Evolutionary conservation across 768 basidiomycete species (phyloP), one percentile per base, ranked within the genome.

Genomic region (Kwoniella dendrophila): DNA sequence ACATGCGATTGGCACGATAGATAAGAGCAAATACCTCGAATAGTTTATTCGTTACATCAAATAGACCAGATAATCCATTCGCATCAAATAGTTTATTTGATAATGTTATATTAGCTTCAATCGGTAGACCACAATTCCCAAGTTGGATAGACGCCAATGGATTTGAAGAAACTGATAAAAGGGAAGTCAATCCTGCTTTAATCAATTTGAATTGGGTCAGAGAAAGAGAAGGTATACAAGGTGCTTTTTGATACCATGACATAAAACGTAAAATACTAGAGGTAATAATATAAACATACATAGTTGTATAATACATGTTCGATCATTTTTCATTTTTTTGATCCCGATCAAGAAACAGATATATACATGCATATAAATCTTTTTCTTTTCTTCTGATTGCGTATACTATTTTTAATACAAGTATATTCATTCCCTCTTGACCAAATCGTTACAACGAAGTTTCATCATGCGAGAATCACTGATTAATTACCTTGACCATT

Each of bases 21-120:
- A 92, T 95, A 68, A 86, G 93, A 61, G 90, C 88, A 67, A 87
- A 89, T 78, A 90, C 90, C 18, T 89, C 91, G 76, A 87, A 86
- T 67, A 82, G 83, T 29, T 80, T 92, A 48, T 81, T 85, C 29
- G 83, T 86, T 24, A 87, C 85, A 2, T 81, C 85, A 1, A 52
- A 66, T 44, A 62, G 71, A 38, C 90, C 29, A 83, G 63, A 88
- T 1, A 97, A 95, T 73, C 91, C 92, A 22, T 97, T 94, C 79
- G 87, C 89, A 43, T 88, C 90, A 74, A 86, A 88, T 38, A 86
- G 80, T 41, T 89, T 87, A 86, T 81, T 85, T 66, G 81, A 84
- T 59, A 97, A 97, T 79, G 72, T 92, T 50, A 53, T 75, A 0
- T 78, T 84, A 29, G 86, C 88, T 56, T 84, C 91, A 41, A 79